Evolutionary conservation across 257 asterid species (phyloP), one percentile per base, ranked within the genome.

Genomic region (Euphrasia confusa): DNA sequence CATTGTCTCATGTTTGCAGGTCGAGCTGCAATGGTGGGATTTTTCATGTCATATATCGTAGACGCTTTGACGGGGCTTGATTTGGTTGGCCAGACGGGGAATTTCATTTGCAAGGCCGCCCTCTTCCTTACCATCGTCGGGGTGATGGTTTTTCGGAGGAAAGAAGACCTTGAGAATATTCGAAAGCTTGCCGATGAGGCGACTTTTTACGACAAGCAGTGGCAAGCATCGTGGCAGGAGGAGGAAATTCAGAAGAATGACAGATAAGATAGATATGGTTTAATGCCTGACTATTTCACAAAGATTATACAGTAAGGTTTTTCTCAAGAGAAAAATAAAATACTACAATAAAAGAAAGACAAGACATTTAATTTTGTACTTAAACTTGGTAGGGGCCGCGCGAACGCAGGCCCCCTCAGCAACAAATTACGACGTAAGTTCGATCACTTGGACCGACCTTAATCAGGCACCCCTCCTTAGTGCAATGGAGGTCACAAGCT

Each of bases 1-100:
- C 33, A 27, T 21, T 2, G 30, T 65, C 10, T 10, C 12, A 18
- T 10, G 26, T 9, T 65, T 68, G 50, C 72, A 87, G 94, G 94
- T 39, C 69, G 90, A 78, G 94, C 87, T 15, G 94, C 89, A 21
- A 84, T 84, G 94, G 72, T 82, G 45, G 95, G 95, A 50, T 84
- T 87, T 60, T 87, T 84, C 66, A 76, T 70, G 83, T 78, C 87
- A 4, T 84, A 80, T 66, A 0, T 64, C 30, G 87, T 83, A 64
- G 94, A 87, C 71, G 84, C 62, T 67, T 49, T 87, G 69, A 81
- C 94, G 5, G 86, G 84, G 66, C 83, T 87, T 1, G 77, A 76
- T 13, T 60, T 84, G 24, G 87, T 87, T 8, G 95, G 88, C 45
- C 88, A 80, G 52, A 77, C 75, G 0, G 94, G 96, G n/a, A 87